These are phyloP conservation scores for Aspergillus intermedius DNA, from an alignment of 2,329 filamentous ascomycete species.

Conservation along the genomic window DNA sequence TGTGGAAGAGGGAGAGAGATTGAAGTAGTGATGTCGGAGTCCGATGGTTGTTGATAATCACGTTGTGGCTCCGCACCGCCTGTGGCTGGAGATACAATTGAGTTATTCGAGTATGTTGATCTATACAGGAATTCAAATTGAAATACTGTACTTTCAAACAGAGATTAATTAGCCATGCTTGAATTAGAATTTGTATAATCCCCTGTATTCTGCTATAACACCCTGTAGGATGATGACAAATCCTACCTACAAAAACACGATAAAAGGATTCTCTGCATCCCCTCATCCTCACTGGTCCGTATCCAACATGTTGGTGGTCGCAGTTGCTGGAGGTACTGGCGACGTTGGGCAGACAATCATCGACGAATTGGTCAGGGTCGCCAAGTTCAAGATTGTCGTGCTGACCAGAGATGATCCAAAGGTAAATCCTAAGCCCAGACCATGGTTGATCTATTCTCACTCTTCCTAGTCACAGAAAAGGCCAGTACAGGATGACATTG, in stretches of 20 bases:
- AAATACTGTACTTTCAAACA: too few relatives aligned
- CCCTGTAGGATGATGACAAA: too few relatives aligned
- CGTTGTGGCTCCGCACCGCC: conserved; percentile 5
- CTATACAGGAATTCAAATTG: too few relatives aligned
- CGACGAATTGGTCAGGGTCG: conserved; percentile 32
- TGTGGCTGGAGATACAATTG: background rate
- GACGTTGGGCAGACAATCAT: conserved; percentile 43
- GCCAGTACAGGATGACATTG: background rate
- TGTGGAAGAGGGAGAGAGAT: conserved; percentile 3
- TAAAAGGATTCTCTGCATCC: background rate
- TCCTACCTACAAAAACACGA: background rate
- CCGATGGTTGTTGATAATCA: too few relatives aligned
- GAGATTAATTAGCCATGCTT: too few relatives aligned
- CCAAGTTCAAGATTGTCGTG: conserved; percentile 35
- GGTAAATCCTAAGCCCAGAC: conserved; percentile 3
- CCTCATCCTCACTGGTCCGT: background rate
- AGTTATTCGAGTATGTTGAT: too few relatives aligned
- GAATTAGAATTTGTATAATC: too few relatives aligned
- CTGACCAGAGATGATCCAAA: conserved; percentile 26
- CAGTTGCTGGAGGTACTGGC: conserved; percentile 34
- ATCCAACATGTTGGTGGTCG: conserved; percentile 35
- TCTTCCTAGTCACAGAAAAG: background rate
- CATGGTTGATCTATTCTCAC: conserved; percentile 2
- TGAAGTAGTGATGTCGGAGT: conserved; percentile 3
- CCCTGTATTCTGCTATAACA: too few relatives aligned